These are phyloP conservation scores for Raddia guianensis DNA, from an alignment of 176 grass and related monocot genomes.

Conservation along the genomic window DNA sequence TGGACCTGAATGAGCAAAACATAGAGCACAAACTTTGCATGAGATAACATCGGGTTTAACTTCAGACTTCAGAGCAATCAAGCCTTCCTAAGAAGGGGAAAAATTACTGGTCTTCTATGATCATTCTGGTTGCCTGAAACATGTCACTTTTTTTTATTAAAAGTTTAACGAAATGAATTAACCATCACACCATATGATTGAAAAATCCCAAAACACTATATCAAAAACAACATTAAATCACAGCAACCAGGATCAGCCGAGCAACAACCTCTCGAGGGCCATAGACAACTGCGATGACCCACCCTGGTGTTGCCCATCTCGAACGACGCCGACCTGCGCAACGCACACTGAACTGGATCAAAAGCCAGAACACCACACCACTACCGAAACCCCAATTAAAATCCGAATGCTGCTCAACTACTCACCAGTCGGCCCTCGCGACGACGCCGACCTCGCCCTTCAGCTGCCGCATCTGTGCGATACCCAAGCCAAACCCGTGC, in stretches of 20 bases:
- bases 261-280: slow-evolving; percentile 78
- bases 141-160: background rate
- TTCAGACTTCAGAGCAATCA: background rate
- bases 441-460: slow-evolving; percentile 81
- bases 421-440: slow-evolving; percentile 70
- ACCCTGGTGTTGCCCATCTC: slow-evolving; percentile 97
- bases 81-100: background rate
- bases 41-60: background rate
- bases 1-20: slow-evolving; percentile 62
- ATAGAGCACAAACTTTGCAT: background rate
- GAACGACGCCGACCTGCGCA: slow-evolving; percentile 78
- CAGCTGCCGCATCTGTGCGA: slow-evolving; percentile 82
- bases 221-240: background rate
- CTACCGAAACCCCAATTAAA: slow-evolving; percentile 17
- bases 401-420: background rate
- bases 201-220: background rate
- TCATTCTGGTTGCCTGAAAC: background rate
- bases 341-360: background rate
- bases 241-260: background rate
- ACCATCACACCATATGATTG: background rate
- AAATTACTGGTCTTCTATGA: background rate
- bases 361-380: slow-evolving; percentile 2
- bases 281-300: slow-evolving; percentile 87
- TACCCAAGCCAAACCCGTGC: background rate
- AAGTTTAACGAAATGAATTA: background rate